Percentiles rank a stretch among this genome's conserved stretches.
phyloP scores from a whole-genome alignment of 176 grass and related monocot genomes.

The Dendrocalamus sinicus region DNA sequence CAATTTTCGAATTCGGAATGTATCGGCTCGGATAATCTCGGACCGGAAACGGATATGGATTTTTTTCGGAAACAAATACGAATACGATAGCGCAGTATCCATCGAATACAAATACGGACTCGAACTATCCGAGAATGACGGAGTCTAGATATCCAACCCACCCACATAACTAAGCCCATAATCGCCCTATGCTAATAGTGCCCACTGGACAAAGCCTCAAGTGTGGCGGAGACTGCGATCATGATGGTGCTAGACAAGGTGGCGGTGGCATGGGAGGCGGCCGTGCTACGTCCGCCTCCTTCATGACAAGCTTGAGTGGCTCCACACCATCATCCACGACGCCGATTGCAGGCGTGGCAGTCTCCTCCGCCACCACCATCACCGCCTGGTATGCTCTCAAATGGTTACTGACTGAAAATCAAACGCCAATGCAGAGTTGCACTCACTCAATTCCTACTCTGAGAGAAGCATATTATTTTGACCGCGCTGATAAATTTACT shows the following conservation, averaged over 20 bases:
- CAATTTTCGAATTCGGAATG: no score
- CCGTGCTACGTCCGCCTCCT: conserved; percentile 54
- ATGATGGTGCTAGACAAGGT: conserved; percentile 56
- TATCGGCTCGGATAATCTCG: no score
- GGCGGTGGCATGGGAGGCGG: conserved; percentile 54
- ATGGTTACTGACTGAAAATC: background rate
- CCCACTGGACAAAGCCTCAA: no score
- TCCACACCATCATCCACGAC: conserved; percentile 68
- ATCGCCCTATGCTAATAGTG: no score
- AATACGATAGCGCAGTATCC: no score
- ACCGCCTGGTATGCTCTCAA: conserved; percentile 33
- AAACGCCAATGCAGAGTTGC: background rate
- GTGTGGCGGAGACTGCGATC: conserved; percentile 62
- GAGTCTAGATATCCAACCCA: no score
- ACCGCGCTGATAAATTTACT: no score
- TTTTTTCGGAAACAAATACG: no score
- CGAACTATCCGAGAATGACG: no score
- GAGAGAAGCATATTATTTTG: background rate
- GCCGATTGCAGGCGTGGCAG: conserved; percentile 53
- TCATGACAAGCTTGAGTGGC: conserved; percentile 69
- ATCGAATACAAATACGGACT: no score
- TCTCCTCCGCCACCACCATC: conserved; percentile 38
- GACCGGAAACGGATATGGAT: no score
- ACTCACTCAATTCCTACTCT: background rate
- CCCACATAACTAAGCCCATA: no score